A percentile compares a stretch with the other conserved stretches of the same genome.
Evolutionary conservation across 257 asterid genomes (phyloP).

Genomic region (Plantago ovata): DNA sequence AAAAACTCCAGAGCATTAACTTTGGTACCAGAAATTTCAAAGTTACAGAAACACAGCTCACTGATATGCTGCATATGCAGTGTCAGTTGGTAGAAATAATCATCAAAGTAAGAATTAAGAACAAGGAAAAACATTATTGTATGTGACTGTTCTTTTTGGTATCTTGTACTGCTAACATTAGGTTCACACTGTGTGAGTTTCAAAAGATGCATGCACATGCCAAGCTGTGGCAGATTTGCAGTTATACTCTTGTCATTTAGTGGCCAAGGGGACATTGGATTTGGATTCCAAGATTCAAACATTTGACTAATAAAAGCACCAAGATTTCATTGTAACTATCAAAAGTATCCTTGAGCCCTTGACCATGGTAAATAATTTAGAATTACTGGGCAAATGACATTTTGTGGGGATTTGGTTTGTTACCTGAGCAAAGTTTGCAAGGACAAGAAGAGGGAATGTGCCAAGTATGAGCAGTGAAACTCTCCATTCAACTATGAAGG

Average conservation of each 20-base stretch:
- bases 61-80: constrained; percentile 16
- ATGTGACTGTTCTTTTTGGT: constrained; percentile 20
- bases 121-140: constrained; percentile 5
- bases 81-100: constrained; percentile 11
- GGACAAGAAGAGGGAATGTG: constrained; percentile 93
- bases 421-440: constrained; percentile 99
- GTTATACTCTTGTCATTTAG: constrained; percentile 41
- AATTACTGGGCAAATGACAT: background rate
- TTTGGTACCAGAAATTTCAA: constrained; percentile 25
- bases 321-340: background rate
- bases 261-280: constrained; percentile 26
- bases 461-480: constrained; percentile 82
- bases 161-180: constrained; percentile 17
- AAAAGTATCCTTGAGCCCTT: constrained; percentile 10
- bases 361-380: background rate
- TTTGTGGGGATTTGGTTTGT: constrained; percentile 18
- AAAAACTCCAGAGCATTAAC: background rate
- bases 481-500: constrained; percentile 97
- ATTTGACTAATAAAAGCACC: background rate
- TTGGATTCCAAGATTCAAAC: constrained; percentile 46
- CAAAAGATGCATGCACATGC: constrained; percentile 33
- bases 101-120: constrained; percentile 5
- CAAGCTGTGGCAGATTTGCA: constrained; percentile 31
- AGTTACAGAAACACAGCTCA: constrained; percentile 17
- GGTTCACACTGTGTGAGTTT: constrained; percentile 29